Conservation (phyloP, 768 basidiomycete genomes). For the Leccinum pellstonianum region DNA sequence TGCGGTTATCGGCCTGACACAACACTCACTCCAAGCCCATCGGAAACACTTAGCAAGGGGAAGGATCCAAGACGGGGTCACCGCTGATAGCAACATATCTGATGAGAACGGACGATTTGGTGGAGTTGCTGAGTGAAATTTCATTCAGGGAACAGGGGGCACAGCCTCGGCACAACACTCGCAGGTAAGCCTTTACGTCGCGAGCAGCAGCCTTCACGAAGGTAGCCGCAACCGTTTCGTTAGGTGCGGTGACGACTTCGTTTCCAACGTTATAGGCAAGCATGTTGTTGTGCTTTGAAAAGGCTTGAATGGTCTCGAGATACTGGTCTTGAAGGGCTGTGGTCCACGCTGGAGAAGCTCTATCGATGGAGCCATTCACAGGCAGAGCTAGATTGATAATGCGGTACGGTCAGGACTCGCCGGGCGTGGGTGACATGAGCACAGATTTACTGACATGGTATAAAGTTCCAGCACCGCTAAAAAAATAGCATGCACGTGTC, state of each 20-base stretch:
- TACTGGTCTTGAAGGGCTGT: slow-evolving; percentile 81
- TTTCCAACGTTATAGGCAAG: slow-evolving; percentile 86
- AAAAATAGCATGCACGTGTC: slow-evolving; percentile 81
- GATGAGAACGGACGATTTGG: slow-evolving; percentile 62
- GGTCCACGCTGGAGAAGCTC: slow-evolving; percentile 69
- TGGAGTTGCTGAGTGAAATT: slow-evolving; percentile 49
- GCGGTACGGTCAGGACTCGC: slow-evolving; percentile 10
- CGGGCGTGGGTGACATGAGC: not conserved
- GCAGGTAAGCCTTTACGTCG: slow-evolving; percentile 85
- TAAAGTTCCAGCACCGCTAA: slow-evolving; percentile 76
- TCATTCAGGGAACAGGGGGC: not conserved
- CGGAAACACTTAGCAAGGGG: slow-evolving; percentile 52
- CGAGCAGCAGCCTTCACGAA: slow-evolving; percentile 92
- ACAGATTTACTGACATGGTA: slow-evolving; percentile 60
- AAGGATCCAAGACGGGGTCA: slow-evolving; percentile 51
- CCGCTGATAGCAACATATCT: slow-evolving; percentile 89
- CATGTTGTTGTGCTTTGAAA: slow-evolving; percentile 79
- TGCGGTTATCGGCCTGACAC: too few relatives aligned
- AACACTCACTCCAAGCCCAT: too few relatives aligned
- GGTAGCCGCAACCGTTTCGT: slow-evolving; percentile 61
- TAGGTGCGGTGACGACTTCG: slow-evolving; percentile 59
- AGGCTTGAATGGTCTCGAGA: slow-evolving; percentile 70
- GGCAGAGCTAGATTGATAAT: slow-evolving; percentile 88
- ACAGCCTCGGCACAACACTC: slow-evolving; percentile 26
- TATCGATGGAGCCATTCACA: slow-evolving; percentile 81